Base-by-base conservation (phyloP, 2,329 filamentous ascomycete species). In the Talaromyces sp. region DNA sequence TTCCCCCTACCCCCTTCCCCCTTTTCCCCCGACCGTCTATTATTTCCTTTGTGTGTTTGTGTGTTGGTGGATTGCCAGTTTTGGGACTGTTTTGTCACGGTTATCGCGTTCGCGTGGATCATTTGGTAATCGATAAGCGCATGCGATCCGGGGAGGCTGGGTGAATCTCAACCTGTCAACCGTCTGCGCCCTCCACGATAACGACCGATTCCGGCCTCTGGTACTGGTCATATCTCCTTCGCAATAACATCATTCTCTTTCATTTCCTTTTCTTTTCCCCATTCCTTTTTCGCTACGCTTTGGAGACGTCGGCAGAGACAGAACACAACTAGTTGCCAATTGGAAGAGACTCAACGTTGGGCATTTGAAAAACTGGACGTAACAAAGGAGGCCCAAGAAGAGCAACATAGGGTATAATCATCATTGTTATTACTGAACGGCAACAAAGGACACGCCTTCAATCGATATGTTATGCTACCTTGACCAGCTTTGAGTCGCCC, bases 21-120 rank as follows among this genome's bases (percentile, higher is more conserved):
- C 59, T 45, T 46, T 21, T 53, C 57, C 57, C 64, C 63, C 57
- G 60, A 61, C 53, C 57, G 61, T 41, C 52, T 60, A 25, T 61
- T 28, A 55, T 41, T 55, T 54, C 41, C 25, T 58, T 53, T 58
- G 46, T 58, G 56, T 58, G 48, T 46, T 37, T 58, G 46, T 58
- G 46, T 58, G 46, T 50, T 55, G 57, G 51, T 22, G 52, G 36
- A 37, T 54, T 37, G 51, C 31, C 51, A 22, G 25, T 53, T 52
- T 53, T 45, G 31, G 19, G 48, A 43, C 45, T 53, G 51, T 59
- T 51, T 54, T 50, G 41, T 45, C 39, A 35, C 41, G 31, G 25
- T 45, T 53, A 41, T 46, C 53, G 53, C 22, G 54, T 57, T 52
- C 54, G 53, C 55, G 58, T 60, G 53, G 58, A 52, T 57, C 58